Evolutionary conservation across 371 early-diverging fungal genomes (phyloP), one percentile per base, ranked within the genome.

Genomic region (Rhizopus arrhizus): DNA sequence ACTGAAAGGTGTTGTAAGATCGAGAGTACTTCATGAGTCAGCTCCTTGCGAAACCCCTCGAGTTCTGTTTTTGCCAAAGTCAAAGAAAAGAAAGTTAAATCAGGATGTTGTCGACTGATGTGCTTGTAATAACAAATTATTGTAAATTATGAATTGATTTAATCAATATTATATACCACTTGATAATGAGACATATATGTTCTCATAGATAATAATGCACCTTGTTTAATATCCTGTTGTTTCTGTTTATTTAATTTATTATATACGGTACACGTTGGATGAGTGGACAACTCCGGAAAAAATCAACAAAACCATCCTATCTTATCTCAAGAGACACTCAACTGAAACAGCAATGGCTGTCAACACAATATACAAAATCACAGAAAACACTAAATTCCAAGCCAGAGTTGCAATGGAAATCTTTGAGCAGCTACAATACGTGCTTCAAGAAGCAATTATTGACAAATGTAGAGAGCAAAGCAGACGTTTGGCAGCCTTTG

Each of bases 61-160:
- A 33, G 55, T 61, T 54, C 38, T 55, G 56, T 55, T 61, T 55
- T 61, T 56, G 42, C 61, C 61, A 40, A 61, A 61, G 56, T 48
- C 40, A 56, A 48, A 56, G 55, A 61, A 38, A 15, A 61, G 22
- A 62, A 62, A 62, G 12, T 55, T 61, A 42, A 55, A 61, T 41
- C 49, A 9, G 41, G 3, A 49, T 61, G 34, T 45, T 16, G 45
- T 15, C 22, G 45, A n/a, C 22, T 1, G 22, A 45, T 45, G 45
- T 45, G 22, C 22, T 45, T 45, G 36, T 36, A 36, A 36, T 36
- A 11, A 36, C 36, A 36, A 36, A 36, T 36, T 11, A 36, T 36
- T 36, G 11, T 36, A 36, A 36, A 2, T 36, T 36, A 11, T 11
- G 36, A 36, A 6, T 36, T 36, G 36, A 11, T 36, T 36, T 36